Evolutionary conservation across 805 yeast genomes (phyloP).

Genomic region (Wickerhamomyces queroliae): DNA sequence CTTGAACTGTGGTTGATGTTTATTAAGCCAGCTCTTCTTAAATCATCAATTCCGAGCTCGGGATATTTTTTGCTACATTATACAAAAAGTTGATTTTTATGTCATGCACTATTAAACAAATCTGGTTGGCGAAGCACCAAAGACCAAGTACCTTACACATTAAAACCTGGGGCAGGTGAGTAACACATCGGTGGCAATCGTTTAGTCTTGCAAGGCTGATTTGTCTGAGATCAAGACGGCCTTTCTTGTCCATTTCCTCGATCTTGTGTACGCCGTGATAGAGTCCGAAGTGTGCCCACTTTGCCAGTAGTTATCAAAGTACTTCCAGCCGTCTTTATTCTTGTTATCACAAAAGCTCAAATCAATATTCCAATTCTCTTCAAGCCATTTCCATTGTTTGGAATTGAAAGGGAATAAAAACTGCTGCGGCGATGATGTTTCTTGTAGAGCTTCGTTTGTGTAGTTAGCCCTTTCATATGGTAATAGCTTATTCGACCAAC

Average conservation of each 20-base stretch:
- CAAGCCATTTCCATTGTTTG: slow-evolving; percentile 55
- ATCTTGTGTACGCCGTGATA: slow-evolving; percentile 43
- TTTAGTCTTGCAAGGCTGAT: background rate
- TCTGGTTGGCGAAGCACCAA: background rate
- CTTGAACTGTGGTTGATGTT: too few relatives aligned
- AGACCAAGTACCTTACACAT: too few relatives aligned
- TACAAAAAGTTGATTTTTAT: background rate
- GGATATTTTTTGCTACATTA: background rate
- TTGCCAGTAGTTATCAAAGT: slow-evolving; percentile 47
- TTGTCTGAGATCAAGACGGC: slow-evolving; percentile 34
- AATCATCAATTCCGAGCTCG: background rate
- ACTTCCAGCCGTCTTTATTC: slow-evolving; percentile 46
- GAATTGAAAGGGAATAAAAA: slow-evolving; percentile 42
- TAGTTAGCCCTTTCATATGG: slow-evolving; percentile 48
- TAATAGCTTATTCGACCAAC: slow-evolving; percentile 46
- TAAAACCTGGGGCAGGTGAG: too few relatives aligned
- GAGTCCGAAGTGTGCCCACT: slow-evolving; percentile 36
- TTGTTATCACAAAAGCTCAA: slow-evolving; percentile 30
- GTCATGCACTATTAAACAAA: background rate
- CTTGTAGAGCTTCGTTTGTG: slow-evolving; percentile 34
- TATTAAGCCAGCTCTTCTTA: too few relatives aligned
- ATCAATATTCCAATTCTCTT: slow-evolving; percentile 44
- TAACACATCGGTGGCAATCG: too few relatives aligned
- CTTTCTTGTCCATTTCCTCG: slow-evolving; percentile 44
- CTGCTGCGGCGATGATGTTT: slow-evolving; percentile 23